A percentile compares a stretch with the other conserved stretches of the same genome.
phyloP scores from a whole-genome alignment of 2,329 filamentous ascomycete genomes.

The Tympanopsis confertula region DNA sequence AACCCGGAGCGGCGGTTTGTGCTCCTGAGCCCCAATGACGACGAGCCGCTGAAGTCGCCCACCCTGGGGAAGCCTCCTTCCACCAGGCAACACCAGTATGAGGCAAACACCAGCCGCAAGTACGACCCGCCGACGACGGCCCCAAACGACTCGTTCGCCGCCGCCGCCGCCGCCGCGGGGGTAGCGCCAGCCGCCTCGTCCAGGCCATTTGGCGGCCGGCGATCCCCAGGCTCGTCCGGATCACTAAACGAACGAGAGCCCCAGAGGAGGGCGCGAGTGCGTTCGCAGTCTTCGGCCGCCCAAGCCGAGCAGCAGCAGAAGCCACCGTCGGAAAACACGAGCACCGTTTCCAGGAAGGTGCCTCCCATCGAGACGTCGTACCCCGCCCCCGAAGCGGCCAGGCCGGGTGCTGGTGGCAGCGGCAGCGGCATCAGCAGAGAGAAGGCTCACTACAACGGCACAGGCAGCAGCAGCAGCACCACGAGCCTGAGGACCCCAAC shows the following conservation, averaged over 20 bases:
- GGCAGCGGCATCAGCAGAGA: no score
- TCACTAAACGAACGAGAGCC: neutral
- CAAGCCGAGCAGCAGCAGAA: neutral
- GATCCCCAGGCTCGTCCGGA: neutral
- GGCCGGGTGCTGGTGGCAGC: no score
- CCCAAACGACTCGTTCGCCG: no score
- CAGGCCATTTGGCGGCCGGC: no score
- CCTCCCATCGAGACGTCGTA: neutral
- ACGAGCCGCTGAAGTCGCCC: neutral
- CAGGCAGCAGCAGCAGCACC: no score
- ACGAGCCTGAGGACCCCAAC: no score
- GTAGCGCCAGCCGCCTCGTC: no score
- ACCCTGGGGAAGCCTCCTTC: neutral
- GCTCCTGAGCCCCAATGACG: constrained; percentile 24
- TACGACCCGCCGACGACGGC: constrained; percentile 11
- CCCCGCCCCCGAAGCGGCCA: neutral
- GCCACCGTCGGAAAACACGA: neutral
- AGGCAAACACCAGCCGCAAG: constrained; percentile 30
- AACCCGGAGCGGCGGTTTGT: constrained; percentile 58
- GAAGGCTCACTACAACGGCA: neutral
- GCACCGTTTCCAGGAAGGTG: neutral
- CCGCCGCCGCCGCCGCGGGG: no score
- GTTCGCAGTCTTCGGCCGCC: neutral
- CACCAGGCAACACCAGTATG: constrained; percentile 16
- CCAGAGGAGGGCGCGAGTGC: neutral